phyloP scores from a whole-genome alignment of 2,329 filamentous ascomycete species.

The Sclerotinia subarctica region DNA sequence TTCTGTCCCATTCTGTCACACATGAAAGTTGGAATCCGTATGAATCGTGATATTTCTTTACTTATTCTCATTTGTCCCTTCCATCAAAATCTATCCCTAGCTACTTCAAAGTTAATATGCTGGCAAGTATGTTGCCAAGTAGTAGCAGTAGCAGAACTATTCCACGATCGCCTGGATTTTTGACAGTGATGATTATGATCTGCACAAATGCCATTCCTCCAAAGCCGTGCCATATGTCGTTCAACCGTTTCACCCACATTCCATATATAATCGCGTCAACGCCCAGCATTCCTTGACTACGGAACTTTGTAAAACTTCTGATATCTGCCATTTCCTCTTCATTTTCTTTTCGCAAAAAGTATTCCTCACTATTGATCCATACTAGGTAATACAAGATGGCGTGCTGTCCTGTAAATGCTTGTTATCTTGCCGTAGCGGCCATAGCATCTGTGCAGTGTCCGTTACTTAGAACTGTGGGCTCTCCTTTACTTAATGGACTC shows the following conservation, averaged over 20 bases:
- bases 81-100: neutral
- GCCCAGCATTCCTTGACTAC: neutral
- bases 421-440: constrained; percentile 1
- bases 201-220: neutral
- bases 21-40: too few relatives aligned
- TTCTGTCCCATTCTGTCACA: too few relatives aligned
- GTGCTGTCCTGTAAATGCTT: constrained; percentile 5
- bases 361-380: neutral
- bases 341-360: neutral
- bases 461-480: neutral
- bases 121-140: neutral
- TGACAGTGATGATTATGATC: neutral
- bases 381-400: neutral
- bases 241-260: neutral
- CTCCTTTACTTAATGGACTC: neutral
- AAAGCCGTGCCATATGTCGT: too few relatives aligned
- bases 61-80: too few relatives aligned
- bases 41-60: too few relatives aligned
- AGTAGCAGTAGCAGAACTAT: neutral
- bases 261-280: neutral
- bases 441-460: neutral
- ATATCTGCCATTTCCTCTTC: neutral
- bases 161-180: neutral
- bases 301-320: neutral
- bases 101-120: neutral